These are phyloP conservation scores for Phylloboletellus chloephorus DNA, from an alignment of 1,284 basidiomycete species.

Conservation along the genomic window DNA sequence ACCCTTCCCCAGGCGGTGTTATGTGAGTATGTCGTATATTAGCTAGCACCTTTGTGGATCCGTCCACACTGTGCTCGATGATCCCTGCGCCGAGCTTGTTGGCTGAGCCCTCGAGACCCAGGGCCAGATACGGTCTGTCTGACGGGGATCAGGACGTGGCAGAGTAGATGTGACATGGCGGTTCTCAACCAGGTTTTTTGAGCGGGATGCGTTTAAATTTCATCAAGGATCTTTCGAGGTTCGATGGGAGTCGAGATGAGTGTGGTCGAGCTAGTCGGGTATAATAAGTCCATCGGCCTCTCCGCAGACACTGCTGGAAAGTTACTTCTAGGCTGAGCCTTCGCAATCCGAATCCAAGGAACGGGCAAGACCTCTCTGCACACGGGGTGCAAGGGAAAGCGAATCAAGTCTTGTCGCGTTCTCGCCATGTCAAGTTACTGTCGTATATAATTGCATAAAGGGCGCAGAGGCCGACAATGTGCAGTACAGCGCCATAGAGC, in stretches of 20 bases:
- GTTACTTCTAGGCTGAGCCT: too few species aligned
- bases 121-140: slow-evolving; percentile 65
- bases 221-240: slow-evolving; percentile 19
- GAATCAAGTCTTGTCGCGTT: background rate
- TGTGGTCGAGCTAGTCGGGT: too few species aligned
- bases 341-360: too few species aligned
- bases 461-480: background rate
- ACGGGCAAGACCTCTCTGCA: too few species aligned
- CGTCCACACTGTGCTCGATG: slow-evolving; percentile 76
- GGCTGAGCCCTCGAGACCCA: slow-evolving; percentile 92
- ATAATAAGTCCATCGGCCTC: too few species aligned
- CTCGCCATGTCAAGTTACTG: slow-evolving; percentile 4
- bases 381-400: too few species aligned
- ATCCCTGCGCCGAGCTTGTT: slow-evolving; percentile 98
- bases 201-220: slow-evolving; percentile 22
- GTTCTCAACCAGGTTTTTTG: slow-evolving; percentile 33
- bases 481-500: slow-evolving; percentile 11
- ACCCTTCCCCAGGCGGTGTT: slow-evolving; percentile 96
- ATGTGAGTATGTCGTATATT: slow-evolving; percentile 96
- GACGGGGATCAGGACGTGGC: slow-evolving; percentile 12
- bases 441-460: slow-evolving; percentile 22
- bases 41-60: slow-evolving; percentile 65
- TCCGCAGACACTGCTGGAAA: too few species aligned
- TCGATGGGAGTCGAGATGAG: slow-evolving; percentile 3
- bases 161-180: slow-evolving; percentile 10